These are phyloP conservation scores for Nephelium lappaceum DNA, from an alignment of 345 rosid species.

Conservation along the genomic window DNA sequence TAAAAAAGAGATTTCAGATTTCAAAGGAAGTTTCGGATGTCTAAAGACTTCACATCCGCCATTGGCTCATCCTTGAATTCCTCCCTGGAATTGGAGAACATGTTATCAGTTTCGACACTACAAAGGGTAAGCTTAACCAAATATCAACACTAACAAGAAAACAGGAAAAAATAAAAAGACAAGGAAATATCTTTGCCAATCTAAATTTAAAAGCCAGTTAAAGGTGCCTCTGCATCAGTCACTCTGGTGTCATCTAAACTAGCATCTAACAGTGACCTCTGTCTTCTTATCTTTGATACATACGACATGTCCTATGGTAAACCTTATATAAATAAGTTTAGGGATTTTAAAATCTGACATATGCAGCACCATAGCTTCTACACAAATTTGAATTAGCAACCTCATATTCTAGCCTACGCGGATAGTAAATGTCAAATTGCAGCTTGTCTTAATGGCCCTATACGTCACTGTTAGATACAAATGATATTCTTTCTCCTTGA, in stretches of 20 bases:
- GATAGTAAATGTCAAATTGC: neutral
- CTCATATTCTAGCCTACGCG: neutral
- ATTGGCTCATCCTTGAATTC: slow-evolving; percentile 85
- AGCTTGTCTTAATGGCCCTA: neutral
- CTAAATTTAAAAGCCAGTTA: neutral
- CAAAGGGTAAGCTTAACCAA: too few relatives aligned
- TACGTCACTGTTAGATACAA: neutral
- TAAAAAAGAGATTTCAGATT: slow-evolving; percentile 2
- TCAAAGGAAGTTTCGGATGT: slow-evolving; percentile 87
- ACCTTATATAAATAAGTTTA: too few relatives aligned
- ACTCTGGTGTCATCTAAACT: neutral
- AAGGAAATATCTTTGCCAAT: neutral
- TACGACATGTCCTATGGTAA: neutral
- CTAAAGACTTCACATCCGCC: slow-evolving; percentile 86
- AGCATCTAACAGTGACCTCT: neutral
- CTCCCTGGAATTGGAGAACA: slow-evolving; percentile 55
- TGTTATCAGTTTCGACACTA: neutral
- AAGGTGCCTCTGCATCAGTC: neutral
- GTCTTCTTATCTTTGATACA: neutral
- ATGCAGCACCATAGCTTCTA: neutral
- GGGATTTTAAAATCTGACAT: neutral
- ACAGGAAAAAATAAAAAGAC: neutral
- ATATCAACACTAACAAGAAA: neutral
- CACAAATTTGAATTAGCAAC: neutral
- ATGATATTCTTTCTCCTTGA: neutral